Evolutionary conservation across 352 stramenopile species (phyloP).

Genomic region (Phytopythium litorale): DNA sequence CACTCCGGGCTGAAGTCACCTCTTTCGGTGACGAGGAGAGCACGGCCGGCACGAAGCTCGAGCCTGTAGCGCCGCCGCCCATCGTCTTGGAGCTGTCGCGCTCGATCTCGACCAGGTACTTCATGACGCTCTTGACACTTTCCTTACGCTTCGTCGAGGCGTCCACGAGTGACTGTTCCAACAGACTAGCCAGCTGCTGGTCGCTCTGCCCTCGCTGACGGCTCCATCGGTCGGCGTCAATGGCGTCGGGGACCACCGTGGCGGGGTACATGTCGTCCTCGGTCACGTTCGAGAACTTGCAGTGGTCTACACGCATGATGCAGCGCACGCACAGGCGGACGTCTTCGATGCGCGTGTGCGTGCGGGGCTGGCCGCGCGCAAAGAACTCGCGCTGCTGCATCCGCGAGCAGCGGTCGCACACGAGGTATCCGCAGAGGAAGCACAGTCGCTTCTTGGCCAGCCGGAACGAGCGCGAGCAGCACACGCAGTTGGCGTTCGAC

Average conservation of each 20-base stretch:
- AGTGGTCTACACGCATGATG: slow-evolving; percentile 37
- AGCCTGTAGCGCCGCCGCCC: neutral
- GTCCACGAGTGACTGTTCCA: slow-evolving; percentile 29
- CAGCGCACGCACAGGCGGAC: slow-evolving; percentile 44
- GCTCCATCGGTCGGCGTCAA: neutral
- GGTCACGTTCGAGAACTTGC: slow-evolving; percentile 30
- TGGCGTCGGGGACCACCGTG: slow-evolving; percentile 22
- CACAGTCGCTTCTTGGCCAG: slow-evolving; percentile 32
- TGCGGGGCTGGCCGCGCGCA: slow-evolving; percentile 17
- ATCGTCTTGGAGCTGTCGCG: slow-evolving; percentile 5
- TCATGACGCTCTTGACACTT: slow-evolving; percentile 39
- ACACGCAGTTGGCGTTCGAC: slow-evolving; percentile 30
- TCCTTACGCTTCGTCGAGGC: slow-evolving; percentile 20
- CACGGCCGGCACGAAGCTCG: slow-evolving; percentile 3
- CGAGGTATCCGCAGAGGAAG: slow-evolving; percentile 44
- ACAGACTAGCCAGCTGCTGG: slow-evolving; percentile 13
- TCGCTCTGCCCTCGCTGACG: slow-evolving; percentile 7
- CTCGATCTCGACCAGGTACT: slow-evolving; percentile 38
- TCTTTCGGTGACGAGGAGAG: neutral
- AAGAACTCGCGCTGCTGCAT: slow-evolving; percentile 36
- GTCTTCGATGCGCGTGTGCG: slow-evolving; percentile 25
- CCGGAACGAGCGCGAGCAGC: slow-evolving; percentile 35
- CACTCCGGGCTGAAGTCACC: neutral
- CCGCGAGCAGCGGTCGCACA: slow-evolving; percentile 44
- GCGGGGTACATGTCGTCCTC: slow-evolving; percentile 30